Base-by-base conservation (phyloP, 1,139 yeast species). In the Saccharomyces uvarum region DNA sequence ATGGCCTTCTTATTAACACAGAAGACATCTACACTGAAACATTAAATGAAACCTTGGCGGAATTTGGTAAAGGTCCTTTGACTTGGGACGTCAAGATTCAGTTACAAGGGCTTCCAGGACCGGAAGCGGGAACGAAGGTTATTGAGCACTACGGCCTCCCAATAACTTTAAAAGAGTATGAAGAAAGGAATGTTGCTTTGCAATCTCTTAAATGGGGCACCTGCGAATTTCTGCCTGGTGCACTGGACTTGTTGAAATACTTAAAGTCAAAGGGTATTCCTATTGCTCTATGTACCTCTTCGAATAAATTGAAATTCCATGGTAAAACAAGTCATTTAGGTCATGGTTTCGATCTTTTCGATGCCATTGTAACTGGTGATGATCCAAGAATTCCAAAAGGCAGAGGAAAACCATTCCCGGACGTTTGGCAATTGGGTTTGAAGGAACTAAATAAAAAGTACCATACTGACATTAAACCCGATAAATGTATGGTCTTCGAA, bases 271-370 rank as follows among this genome's bases (percentile, higher is more conserved):
- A 75, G 7, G 69, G 75, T 1, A 70, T 91, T 29, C 98, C 98
- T 2, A 80, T 90, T 59, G 97, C 96, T 0, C 77, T 93, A 54
- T 97, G 97, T n/a, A 91, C 98, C 2, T 87, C 96, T 8, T 88
- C 97, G 1, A 80, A 80, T 61, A 71, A 67, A 27, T 66, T 70
- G 47, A 88, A 86, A 64, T 90, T 74, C 65, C 69, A 75, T 27
- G 73, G 80, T 55, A 93, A 93, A 69, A 89, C 97, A 0, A 72
- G 69, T 4, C 93, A 88, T 67, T 75, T 89, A 53, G 70, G 75
- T 41, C 75, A 80, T 9, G 82, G 83, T 2, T 86, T 88, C 62
- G 77, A 77, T 4, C 67, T 79, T 48, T 93, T 93, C 66, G 76
- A 77, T 14, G 88, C 84, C 58, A 75, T 88, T 24, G 86, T 93